A percentile compares a stretch with the other conserved stretches of the same genome.
These are phyloP conservation scores for Sclerotinia trifoliorum DNA, from an alignment of 2,329 filamentous ascomycete genomes.

Conservation along the genomic window DNA sequence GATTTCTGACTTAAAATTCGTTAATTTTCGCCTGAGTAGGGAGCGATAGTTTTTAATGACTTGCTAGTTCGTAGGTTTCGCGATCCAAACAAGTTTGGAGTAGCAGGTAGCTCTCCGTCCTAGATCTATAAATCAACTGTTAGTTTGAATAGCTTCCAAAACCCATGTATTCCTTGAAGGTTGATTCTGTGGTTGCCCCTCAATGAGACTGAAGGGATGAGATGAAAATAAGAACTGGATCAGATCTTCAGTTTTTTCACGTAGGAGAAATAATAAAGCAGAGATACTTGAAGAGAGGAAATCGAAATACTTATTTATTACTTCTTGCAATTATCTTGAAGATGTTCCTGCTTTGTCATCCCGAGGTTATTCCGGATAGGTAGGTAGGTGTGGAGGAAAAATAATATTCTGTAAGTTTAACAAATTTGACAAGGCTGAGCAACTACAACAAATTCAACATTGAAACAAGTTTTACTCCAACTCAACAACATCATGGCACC, in stretches of 20 bases:
- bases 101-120: neutral
- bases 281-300: neutral
- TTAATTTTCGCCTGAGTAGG: neutral
- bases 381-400: constrained; percentile 17
- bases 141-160: constrained; percentile 4
- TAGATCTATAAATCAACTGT: constrained; percentile 15
- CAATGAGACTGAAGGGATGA: neutral
- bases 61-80: constrained; percentile 1
- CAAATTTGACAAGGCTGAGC: constrained; percentile 22
- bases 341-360: neutral
- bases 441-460: constrained; percentile 15
- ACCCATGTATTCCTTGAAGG: neutral
- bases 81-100: neutral
- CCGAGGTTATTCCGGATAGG: neutral
- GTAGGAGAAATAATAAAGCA: neutral
- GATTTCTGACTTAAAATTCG: neutral
- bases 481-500: constrained; percentile 32
- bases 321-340: neutral
- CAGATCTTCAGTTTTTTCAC: neutral
- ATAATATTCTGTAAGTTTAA: neutral
- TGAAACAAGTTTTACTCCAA: neutral
- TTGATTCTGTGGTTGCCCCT: neutral
- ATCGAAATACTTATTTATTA: neutral
- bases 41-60: neutral
- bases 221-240: neutral